Percentiles rank a stretch among this genome's conserved stretches.
These are phyloP conservation scores for Sclerotinia spermophila DNA, from an alignment of 2,329 filamentous ascomycete genomes.

Conservation along the genomic window DNA sequence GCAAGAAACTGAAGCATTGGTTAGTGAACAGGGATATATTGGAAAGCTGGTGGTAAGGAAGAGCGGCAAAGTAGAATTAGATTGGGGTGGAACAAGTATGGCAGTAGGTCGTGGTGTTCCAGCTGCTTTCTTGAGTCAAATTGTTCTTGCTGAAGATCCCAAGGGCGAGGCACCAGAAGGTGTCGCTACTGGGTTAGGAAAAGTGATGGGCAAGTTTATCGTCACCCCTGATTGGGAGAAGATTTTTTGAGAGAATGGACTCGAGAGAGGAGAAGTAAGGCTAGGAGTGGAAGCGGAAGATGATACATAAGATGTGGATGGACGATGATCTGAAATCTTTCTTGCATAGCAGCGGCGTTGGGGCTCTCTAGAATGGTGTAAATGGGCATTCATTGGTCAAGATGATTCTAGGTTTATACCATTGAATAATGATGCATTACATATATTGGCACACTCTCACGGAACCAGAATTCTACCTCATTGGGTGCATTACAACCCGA, in stretches of 20 bases:
- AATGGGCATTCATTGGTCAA: conserved; percentile 3
- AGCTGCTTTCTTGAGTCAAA: conserved; percentile 55
- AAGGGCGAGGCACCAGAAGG: conserved; percentile 41
- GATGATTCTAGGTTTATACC: conserved; percentile 10
- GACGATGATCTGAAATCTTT: background rate
- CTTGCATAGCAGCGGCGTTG: conserved; percentile 19
- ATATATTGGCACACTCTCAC: background rate
- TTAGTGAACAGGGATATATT: conserved; percentile 52
- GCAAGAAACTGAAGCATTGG: conserved; percentile 26
- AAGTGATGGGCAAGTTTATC: conserved; percentile 59
- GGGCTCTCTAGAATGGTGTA: background rate
- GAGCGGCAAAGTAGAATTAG: conserved; percentile 59
- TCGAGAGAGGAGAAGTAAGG: background rate
- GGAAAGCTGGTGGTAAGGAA: conserved; percentile 58
- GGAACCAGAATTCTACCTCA: background rate
- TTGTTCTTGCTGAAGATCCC: conserved; percentile 48
- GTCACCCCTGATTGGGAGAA: conserved; percentile 57
- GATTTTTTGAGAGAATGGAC: conserved; percentile 38
- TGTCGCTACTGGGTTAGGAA: conserved; percentile 58
- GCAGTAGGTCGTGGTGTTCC: conserved; percentile 51
- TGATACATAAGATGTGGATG: background rate
- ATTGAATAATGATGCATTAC: background rate
- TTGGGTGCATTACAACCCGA: background rate
- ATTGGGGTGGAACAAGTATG: conserved; percentile 58
- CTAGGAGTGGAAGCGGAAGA: background rate